Percentiles rank a stretch among this genome's conserved stretches.
phyloP scores from a whole-genome alignment of 2,329 filamentous ascomycete genomes.

The Penicillium sp. region DNA sequence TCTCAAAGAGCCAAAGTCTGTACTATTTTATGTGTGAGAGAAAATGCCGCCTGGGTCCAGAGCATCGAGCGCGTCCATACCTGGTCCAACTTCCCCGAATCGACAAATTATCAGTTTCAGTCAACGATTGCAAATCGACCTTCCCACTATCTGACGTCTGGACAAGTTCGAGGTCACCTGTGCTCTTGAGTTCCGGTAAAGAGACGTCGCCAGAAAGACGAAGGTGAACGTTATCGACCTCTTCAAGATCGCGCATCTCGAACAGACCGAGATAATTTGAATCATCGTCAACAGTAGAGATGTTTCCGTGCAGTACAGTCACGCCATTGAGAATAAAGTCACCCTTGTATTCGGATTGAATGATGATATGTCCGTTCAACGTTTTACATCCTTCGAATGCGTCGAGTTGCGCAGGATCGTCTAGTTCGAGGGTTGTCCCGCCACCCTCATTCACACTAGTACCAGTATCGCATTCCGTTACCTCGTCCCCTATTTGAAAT shows the following conservation, averaged over 20 bases:
- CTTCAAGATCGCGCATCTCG: neutral
- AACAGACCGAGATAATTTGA: neutral
- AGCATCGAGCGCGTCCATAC: neutral
- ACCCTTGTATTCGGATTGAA: neutral
- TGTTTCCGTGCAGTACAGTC: neutral
- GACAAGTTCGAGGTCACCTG: neutral
- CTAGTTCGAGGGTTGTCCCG: neutral
- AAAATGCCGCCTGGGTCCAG: neutral
- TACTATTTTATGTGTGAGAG: neutral
- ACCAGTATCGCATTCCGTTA: neutral
- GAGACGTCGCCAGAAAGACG: neutral
- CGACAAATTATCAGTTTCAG: neutral
- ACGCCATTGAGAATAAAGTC: neutral
- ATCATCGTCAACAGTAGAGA: neutral
- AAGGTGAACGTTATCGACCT: neutral
- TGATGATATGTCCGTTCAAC: neutral
- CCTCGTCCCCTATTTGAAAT: neutral
- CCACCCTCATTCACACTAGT: neutral
- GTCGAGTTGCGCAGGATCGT: neutral
- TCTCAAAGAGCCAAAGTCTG: neutral
- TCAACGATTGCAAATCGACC: neutral
- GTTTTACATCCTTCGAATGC: neutral
- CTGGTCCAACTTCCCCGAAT: neutral
- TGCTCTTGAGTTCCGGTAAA: neutral
- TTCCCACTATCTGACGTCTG: neutral